Base-by-base conservation (phyloP, 371 early-diverging fungal genomes). In the Rhizomucor miehei region DNA sequence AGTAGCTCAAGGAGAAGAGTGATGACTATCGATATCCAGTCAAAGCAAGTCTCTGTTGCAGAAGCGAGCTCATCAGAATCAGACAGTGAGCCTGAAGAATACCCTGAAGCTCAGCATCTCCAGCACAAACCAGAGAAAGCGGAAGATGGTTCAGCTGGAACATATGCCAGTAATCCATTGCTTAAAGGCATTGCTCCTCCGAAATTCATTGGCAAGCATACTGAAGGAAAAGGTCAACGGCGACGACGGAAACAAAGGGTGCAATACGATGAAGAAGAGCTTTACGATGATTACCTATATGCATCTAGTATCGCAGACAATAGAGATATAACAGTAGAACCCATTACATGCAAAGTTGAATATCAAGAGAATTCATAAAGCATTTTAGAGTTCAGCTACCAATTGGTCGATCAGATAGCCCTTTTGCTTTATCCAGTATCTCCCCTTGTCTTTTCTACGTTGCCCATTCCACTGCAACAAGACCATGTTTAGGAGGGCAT, bases 21-120 rank as follows among this genome's bases (percentile, higher is more conserved):
- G n/a, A 82, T 90, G 69, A 81, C 88, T 0, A 74, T 90, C 20
- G 86, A 90, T 60, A 60, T 88, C 6, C 65, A 67, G 13, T 74
- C 76, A 46, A 78, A 77, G 19, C 71, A 79, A 34, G 88, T 87
- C 3, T 64, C 67, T 4, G 66, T 80, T 19, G 74, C 77, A 21
- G 70, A 75, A 13, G 64, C 48, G 1, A 52, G 48, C 25, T 48
- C 60, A 5, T 57, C 56, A n/a, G 53, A 60, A 29, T 62, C 60
- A 34, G 60, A 67, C 17, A 47, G 58, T 2, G 62, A 63, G 10
- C 54, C 54, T 13, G 71, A 72, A 45, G 62, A 65, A 12, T 39
- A 36, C 23, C 45, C 56, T 44, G 43, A 14, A 44, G 45, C 43
- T 1, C 51, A 24, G 23, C 19, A 48, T 29, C 5, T 29, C 8